Conservation (phyloP, 106 monocot genomes). For the Platanthera guangdongensis region DNA sequence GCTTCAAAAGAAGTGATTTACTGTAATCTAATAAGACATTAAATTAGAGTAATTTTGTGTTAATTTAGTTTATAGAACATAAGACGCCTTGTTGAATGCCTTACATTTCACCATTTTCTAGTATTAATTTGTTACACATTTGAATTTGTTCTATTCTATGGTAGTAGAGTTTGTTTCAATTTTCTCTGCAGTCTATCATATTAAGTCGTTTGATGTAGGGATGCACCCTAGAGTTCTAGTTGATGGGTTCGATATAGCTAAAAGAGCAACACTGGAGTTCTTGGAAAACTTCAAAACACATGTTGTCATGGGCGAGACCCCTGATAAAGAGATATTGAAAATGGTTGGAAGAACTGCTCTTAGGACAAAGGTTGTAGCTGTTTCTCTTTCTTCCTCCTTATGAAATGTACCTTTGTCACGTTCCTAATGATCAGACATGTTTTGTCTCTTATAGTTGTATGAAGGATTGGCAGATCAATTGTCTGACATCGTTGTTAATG, state of each 20-base stretch:
- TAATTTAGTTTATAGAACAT: no score
- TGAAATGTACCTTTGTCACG: background rate
- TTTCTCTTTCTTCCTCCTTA: background rate
- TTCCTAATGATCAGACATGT: background rate
- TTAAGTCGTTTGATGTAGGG: slow-evolving; percentile 31
- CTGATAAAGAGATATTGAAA: slow-evolving; percentile 91
- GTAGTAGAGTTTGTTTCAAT: background rate
- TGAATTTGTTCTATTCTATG: background rate
- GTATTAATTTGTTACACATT: background rate
- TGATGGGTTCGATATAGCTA: slow-evolving; percentile 95
- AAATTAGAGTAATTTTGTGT: no score
- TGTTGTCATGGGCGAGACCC: slow-evolving; percentile 73
- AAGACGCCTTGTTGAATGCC: background rate
- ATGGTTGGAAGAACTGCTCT: slow-evolving; percentile 92
- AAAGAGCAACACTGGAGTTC: slow-evolving; percentile 93
- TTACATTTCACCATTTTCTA: background rate
- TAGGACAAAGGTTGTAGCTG: slow-evolving; percentile 67
- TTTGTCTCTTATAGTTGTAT: slow-evolving; percentile 51
- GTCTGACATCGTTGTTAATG: slow-evolving; percentile 93
- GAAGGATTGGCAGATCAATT: slow-evolving; percentile 91
- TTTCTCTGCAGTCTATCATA: background rate
- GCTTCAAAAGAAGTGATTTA: no score
- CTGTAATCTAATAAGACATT: no score
- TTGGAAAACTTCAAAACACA: slow-evolving; percentile 94
- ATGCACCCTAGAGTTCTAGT: slow-evolving; percentile 94